Evolutionary conservation across 139 green algal species (phyloP).

Genomic region (Chlamydomonas eustigma): DNA sequence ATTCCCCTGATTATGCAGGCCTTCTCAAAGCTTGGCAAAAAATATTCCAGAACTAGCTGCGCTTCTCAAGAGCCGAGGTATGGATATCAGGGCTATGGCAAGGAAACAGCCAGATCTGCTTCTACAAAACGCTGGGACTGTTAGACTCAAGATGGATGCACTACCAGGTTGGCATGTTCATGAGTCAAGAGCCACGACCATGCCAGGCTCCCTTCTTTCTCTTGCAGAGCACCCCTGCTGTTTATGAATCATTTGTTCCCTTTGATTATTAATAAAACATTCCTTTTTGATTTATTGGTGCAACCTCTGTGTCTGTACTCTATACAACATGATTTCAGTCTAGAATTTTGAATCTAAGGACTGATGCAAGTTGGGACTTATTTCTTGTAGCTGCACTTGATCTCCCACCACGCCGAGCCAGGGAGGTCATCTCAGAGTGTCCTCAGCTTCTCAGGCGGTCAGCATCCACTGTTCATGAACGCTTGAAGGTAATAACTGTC

Average conservation of each 20-base stretch:
- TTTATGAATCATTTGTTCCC: no score
- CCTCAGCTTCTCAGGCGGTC: constrained; percentile 36
- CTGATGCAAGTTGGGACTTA: no score
- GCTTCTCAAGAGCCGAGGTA: constrained; percentile 21
- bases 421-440: constrained; percentile 21
- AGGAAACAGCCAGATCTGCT: constrained; percentile 29
- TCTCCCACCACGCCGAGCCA: constrained; percentile 18
- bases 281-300: no score
- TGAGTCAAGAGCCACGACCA: no score
- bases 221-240: no score
- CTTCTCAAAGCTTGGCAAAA: background rate
- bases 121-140: constrained; percentile 17
- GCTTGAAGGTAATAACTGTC: constrained; percentile 11
- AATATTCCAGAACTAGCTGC: constrained; percentile 2
- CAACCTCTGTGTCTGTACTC: no score
- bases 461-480: constrained; percentile 2
- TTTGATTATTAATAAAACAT: no score
- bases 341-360: no score
- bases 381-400: constrained; percentile 10
- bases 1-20: background rate
- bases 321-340: no score
- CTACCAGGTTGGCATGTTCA: no score
- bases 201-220: no score
- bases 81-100: constrained; percentile 19
- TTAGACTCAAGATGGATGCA: background rate